Base-by-base conservation (phyloP, 257 asterid species). In the Nicotiana undulata region DNA sequence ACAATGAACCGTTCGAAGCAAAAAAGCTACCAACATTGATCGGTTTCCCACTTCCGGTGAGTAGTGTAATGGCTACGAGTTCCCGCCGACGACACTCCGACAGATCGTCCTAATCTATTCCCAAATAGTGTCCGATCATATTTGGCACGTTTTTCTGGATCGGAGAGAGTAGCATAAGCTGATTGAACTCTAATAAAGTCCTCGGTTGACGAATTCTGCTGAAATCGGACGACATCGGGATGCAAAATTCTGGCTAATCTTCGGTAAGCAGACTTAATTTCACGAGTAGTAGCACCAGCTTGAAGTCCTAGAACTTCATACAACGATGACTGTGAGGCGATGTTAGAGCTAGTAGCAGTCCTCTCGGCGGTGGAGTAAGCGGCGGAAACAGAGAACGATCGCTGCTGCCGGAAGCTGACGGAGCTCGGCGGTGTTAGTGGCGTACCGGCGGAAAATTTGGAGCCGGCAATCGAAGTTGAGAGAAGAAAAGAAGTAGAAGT, bases 11-110 rank as follows among this genome's bases (percentile, higher is more conserved):
- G 55, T 51, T 3, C 17, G 17, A 10, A 3, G 17, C 15, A 51
- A 51, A 44, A 40, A 22, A 13, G 28, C 85, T 89, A 93, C 97
- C 97, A 93, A 86, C 98, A 93, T 88, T 93, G 98, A 80, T 93
- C 98, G 9, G 98, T 93, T 77, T 93, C 98, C 98, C 98, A 93
- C 1, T 76, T 88, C 83, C 96, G 86, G 82, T 90, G 18, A 75
- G 31, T 28, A 66, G 52, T 75, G 55, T 80, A 85, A 72, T 75
- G 75, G 53, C 88, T 85, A 52, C 66, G 83, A 18, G 79, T 75
- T 10, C 78, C 63, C 22, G 79, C 76, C 26, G 91, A 24, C 24
- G 85, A 59, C 34, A 26, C 74, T 10, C 51, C 75, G 53, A 56
- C 51, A 15, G 32, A 5, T 76, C 63, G 82, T 82, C 84, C 55